Conservation (phyloP, 495 filamentous ascomycete genomes). For the Aspergillus taichungensis region DNA sequence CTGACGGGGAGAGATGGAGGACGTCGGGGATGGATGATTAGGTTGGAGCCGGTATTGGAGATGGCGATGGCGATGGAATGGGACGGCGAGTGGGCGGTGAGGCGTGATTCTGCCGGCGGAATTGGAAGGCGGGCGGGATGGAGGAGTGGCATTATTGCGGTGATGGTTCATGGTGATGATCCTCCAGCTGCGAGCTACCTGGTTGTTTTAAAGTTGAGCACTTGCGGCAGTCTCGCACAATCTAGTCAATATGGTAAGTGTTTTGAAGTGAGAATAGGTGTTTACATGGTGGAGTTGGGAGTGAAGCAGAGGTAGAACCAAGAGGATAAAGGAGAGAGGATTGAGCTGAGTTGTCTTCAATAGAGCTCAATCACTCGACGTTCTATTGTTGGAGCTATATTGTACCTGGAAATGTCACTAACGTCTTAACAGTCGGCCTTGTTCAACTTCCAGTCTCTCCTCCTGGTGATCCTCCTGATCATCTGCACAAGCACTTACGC, state of each 20-base stretch:
- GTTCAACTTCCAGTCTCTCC: slow-evolving; percentile 94
- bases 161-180: not conserved
- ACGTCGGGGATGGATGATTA: not conserved
- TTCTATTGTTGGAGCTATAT: not conserved
- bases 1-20: not conserved
- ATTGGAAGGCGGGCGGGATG: not conserved
- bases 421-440: slow-evolving; percentile 65
- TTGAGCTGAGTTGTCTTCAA: no score
- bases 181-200: not conserved
- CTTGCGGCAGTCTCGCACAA: not conserved
- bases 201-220: no score
- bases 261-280: no score
- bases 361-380: not conserved
- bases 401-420: slow-evolving; percentile 5
- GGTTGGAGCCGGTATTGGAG: not conserved
- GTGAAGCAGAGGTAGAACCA: no score
- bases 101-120: slow-evolving; percentile 11
- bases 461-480: slow-evolving; percentile 86
- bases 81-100: not conserved
- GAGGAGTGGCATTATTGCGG: no score
- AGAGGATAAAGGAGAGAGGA: no score
- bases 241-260: slow-evolving; percentile 16
- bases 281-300: no score
- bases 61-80: not conserved
- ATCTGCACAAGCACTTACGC: slow-evolving; percentile 94